A percentile compares a stretch with the other conserved stretches of the same genome.
phyloP scores from a whole-genome alignment of 2,329 filamentous ascomycete genomes.

The Celoporthe dispersa region DNA sequence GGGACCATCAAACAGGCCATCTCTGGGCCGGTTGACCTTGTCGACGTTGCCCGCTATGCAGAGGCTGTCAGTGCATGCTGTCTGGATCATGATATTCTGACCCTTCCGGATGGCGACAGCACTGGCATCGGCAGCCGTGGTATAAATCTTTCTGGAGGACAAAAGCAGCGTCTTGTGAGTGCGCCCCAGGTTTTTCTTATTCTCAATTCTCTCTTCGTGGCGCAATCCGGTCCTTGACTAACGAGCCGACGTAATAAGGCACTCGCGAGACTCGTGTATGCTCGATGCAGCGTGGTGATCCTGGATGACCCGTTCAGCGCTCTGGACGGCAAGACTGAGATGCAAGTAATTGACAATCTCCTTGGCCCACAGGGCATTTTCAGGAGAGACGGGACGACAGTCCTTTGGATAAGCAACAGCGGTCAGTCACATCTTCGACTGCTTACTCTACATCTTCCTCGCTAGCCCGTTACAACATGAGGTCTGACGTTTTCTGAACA shows the following conservation, averaged over 20 bases:
- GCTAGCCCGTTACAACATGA: not conserved
- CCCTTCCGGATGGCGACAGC: conserved; percentile 32
- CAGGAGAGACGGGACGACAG: conserved; percentile 35
- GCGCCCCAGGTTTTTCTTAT: conserved; percentile 9
- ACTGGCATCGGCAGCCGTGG: conserved; percentile 34
- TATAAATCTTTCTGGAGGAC: conserved; percentile 34
- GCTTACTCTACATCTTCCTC: conserved; percentile 14
- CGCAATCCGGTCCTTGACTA: not conserved
- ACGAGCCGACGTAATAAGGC: conserved; percentile 34
- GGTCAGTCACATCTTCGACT: conserved; percentile 30
- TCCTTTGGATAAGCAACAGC: conserved; percentile 40
- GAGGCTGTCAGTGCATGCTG: conserved; percentile 35
- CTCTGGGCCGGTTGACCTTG: conserved; percentile 28
- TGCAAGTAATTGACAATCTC: conserved; percentile 37
- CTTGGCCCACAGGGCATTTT: conserved; percentile 39
- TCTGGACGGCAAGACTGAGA: conserved; percentile 42
- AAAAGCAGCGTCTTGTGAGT: conserved; percentile 31
- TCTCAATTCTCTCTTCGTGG: not conserved
- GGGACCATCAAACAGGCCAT: conserved; percentile 41
- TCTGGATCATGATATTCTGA: conserved; percentile 35
- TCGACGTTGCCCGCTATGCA: conserved; percentile 38
- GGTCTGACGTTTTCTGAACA: conserved; percentile 17
- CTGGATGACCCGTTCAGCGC: conserved; percentile 45
- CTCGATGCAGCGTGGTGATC: conserved; percentile 37
- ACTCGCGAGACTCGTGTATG: conserved; percentile 43